Conservation (phyloP, 2,329 filamentous ascomycete genomes). For the Fusarium abutilonis region DNA sequence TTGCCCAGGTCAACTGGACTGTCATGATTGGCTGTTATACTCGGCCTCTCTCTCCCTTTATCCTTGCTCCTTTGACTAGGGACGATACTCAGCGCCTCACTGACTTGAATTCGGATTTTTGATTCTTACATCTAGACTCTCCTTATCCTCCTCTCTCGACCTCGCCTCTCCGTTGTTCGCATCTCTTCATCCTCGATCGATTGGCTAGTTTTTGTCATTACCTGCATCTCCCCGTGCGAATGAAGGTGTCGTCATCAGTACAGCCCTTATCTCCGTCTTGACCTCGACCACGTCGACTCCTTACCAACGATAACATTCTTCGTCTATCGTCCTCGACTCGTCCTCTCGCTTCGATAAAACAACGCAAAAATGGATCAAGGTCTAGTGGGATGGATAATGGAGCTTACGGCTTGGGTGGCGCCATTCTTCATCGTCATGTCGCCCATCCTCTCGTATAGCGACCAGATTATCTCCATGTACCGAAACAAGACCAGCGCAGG, state of each 20-base stretch:
- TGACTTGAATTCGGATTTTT: slow-evolving; percentile 15
- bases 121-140: slow-evolving; percentile 19
- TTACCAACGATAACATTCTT: background rate
- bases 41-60: slow-evolving; percentile 27
- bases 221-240: slow-evolving; percentile 10
- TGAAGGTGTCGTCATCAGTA: slow-evolving; percentile 17
- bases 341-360: slow-evolving; percentile 2
- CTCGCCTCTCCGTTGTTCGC: slow-evolving; percentile 2
- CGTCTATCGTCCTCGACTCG: slow-evolving; percentile 1
- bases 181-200: background rate
- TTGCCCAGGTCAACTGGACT: too few relatives aligned
- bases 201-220: background rate
- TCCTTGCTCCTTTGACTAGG: slow-evolving; percentile 12
- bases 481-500: slow-evolving; percentile 70
- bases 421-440: slow-evolving; percentile 72
- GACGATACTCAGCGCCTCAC: background rate
- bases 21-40: background rate
- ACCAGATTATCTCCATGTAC: slow-evolving; percentile 73
- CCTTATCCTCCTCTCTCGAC: slow-evolving; percentile 3
- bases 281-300: slow-evolving; percentile 12
- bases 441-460: slow-evolving; percentile 71
- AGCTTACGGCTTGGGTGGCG: slow-evolving; percentile 63
- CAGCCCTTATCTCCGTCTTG: slow-evolving; percentile 6
- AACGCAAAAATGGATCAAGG: slow-evolving; percentile 21
- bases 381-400: slow-evolving; percentile 40